A percentile compares a stretch with the other conserved stretches of the same genome.
Evolutionary conservation across 2,329 filamentous ascomycete species (phyloP).

Genomic region (Claviceps fusiformis): DNA sequence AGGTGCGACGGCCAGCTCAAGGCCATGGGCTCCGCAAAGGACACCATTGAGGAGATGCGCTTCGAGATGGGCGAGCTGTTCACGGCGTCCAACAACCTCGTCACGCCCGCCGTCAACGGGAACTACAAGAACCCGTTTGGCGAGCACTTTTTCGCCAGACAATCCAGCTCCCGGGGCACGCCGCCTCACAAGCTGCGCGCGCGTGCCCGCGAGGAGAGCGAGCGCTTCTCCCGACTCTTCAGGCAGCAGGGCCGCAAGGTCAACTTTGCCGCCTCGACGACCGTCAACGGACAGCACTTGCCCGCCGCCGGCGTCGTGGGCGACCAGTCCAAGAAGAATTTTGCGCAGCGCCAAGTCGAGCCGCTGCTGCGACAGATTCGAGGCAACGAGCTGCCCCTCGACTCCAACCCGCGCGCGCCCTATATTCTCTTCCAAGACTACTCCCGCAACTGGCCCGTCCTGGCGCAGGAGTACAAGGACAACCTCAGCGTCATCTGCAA

Average conservation of each 20-base stretch:
- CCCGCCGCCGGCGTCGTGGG: constrained; percentile 18
- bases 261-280: constrained; percentile 21
- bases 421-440: constrained; percentile 42
- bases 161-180: constrained; percentile 34
- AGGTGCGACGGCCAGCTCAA: constrained; percentile 35
- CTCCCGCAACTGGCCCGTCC: constrained; percentile 36
- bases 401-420: constrained; percentile 37
- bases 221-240: constrained; percentile 33
- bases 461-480: constrained; percentile 40
- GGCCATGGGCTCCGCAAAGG: constrained; percentile 35
- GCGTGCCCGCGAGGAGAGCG: constrained; percentile 37
- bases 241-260: constrained; percentile 36
- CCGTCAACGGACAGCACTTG: constrained; percentile 8
- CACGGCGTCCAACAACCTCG: constrained; percentile 37
- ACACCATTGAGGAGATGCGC: constrained; percentile 39
- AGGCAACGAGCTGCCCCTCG: constrained; percentile 38
- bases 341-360: constrained; percentile 34
- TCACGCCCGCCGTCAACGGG: constrained; percentile 38
- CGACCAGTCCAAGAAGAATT: constrained; percentile 31
- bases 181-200: constrained; percentile 38
- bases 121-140: constrained; percentile 42
- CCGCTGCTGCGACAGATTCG: constrained; percentile 35
- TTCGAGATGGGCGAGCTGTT: constrained; percentile 40
- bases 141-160: constrained; percentile 36
- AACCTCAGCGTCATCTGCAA: constrained; percentile 40